Evolutionary conservation across 495 filamentous ascomycete species (phyloP).

Genomic region (Penicillium manginii): DNA sequence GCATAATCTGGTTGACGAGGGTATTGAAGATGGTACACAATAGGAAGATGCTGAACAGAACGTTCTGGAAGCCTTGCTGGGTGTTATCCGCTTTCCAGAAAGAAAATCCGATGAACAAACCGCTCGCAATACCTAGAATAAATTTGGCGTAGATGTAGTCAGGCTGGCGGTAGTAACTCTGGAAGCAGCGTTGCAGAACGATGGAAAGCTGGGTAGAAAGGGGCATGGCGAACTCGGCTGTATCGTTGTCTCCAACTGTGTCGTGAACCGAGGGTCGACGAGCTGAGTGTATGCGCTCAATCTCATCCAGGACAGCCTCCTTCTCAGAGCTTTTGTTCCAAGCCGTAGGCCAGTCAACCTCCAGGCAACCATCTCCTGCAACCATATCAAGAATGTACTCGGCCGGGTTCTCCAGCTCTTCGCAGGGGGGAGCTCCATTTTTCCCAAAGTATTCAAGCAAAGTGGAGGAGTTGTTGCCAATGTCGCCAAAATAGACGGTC

Average conservation of each 20-base stretch:
- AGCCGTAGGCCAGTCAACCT: slow-evolving; percentile 74
- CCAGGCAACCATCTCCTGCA: slow-evolving; percentile 55
- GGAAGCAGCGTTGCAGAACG: slow-evolving; percentile 50
- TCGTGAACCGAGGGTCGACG: slow-evolving; percentile 26
- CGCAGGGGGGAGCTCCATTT: slow-evolving; percentile 70
- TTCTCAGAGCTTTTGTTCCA: slow-evolving; percentile 78
- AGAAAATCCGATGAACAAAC: slow-evolving; percentile 85
- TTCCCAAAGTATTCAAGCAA: slow-evolving; percentile 76
- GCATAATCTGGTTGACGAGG: slow-evolving; percentile 63
- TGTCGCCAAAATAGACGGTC: slow-evolving; percentile 86
- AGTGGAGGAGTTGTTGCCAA: slow-evolving; percentile 71
- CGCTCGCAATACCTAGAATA: slow-evolving; percentile 49
- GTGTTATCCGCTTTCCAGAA: slow-evolving; percentile 73
- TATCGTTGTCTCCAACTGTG: slow-evolving; percentile 17
- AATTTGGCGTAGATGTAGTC: slow-evolving; percentile 55
- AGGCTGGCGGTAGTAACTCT: slow-evolving; percentile 57
- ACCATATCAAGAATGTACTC: slow-evolving; percentile 93
- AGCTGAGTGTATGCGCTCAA: slow-evolving; percentile 63
- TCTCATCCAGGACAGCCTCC: slow-evolving; percentile 61
- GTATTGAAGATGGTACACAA: slow-evolving; percentile 74
- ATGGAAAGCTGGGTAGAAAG: slow-evolving; percentile 49
- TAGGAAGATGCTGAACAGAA: slow-evolving; percentile 82
- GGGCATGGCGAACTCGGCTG: slow-evolving; percentile 55
- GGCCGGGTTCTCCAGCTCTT: slow-evolving; percentile 73
- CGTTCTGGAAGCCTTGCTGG: slow-evolving; percentile 79